phyloP scores from a whole-genome alignment of 768 basidiomycete species.

The Lentinus brumalis region DNA sequence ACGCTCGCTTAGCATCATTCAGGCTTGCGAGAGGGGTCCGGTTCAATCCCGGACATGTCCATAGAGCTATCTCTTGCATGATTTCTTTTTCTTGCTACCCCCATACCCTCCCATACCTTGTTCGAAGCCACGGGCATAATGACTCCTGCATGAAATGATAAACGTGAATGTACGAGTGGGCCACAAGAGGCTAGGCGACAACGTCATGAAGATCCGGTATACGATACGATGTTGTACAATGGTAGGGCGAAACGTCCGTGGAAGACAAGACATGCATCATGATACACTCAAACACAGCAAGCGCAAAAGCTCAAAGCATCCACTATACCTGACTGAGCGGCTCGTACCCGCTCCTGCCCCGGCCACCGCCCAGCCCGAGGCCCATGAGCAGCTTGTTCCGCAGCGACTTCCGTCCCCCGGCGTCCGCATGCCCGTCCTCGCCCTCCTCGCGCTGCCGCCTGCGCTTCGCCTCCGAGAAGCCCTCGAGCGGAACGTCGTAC shows the following conservation, averaged over 20 bases:
- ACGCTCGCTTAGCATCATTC: background rate
- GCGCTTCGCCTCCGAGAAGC: conserved; percentile 74
- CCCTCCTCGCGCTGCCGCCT: conserved; percentile 59
- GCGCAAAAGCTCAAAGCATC: background rate
- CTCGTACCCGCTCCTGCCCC: conserved; percentile 61
- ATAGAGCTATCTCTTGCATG: too few species aligned
- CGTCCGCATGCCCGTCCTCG: conserved; percentile 45
- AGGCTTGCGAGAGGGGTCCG: background rate
- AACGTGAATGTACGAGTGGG: too few species aligned
- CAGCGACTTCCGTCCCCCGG: conserved; percentile 40
- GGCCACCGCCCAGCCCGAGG: conserved; percentile 45
- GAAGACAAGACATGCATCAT: background rate
- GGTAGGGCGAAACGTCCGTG: background rate
- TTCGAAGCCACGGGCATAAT: too few species aligned
- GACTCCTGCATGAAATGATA: too few species aligned
- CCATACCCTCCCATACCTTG: background rate
- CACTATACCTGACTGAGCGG: conserved; percentile 57
- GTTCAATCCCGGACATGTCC: conserved; percentile 1
- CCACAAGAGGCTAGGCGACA: too few species aligned
- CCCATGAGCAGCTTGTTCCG: conserved; percentile 60
- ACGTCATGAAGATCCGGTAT: background rate
- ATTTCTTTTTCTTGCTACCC: background rate
- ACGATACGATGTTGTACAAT: background rate
- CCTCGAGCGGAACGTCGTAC: conserved; percentile 88
- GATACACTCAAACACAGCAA: background rate